Conservation (phyloP, 306 rosid species). For the Adenanthera pavonina region DNA sequence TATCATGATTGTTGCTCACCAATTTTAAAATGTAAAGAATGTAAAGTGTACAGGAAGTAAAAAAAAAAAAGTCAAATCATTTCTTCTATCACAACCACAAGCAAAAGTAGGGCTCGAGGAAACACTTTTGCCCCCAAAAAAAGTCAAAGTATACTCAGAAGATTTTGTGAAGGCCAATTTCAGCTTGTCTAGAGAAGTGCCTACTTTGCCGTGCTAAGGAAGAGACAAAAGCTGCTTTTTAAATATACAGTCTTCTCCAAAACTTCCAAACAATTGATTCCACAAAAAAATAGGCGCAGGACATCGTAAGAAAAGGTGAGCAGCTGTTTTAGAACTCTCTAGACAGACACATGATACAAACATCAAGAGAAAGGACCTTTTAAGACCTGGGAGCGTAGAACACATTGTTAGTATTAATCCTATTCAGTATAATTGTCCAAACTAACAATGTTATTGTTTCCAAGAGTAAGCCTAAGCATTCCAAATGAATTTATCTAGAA, state of each 20-base stretch:
- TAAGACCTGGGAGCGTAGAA: background rate
- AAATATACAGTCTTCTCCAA: background rate
- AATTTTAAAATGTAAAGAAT: background rate
- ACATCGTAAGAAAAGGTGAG: background rate
- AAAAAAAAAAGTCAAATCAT: background rate
- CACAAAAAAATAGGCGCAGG: background rate
- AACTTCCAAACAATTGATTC: background rate
- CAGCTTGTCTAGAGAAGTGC: background rate
- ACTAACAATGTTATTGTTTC: background rate
- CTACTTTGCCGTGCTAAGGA: background rate
- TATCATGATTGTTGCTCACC: background rate
- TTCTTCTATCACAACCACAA: slow-evolving; percentile 4
- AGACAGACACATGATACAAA: background rate
- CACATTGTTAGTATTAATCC: background rate
- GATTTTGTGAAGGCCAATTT: background rate
- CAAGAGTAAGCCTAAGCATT: background rate
- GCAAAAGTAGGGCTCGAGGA: background rate
- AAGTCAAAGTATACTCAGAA: background rate
- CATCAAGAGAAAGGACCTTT: background rate
- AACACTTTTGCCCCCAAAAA: background rate
- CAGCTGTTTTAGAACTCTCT: background rate
- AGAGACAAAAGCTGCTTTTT: background rate
- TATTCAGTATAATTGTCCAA: background rate
- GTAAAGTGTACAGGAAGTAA: background rate
- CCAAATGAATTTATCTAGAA: background rate